Evolutionary conservation across 2,329 filamentous ascomycete genomes (phyloP).

Genomic region (Penicillium sp.): DNA sequence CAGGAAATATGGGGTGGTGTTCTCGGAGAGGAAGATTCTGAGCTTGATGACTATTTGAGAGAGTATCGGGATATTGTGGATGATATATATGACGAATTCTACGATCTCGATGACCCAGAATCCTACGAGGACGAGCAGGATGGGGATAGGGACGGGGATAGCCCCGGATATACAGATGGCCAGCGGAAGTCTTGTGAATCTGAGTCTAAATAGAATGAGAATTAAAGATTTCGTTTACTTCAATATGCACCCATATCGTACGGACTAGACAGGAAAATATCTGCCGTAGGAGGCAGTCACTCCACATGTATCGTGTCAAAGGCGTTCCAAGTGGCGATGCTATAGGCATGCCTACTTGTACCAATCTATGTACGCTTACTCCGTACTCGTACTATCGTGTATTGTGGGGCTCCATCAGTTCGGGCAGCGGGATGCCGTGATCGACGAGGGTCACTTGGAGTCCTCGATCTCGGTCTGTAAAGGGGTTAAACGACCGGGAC

Average conservation of each 20-base stretch:
- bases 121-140: neutral
- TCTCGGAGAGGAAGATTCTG: neutral
- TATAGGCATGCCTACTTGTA: too few relatives aligned
- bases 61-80: neutral
- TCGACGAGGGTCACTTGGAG: too few relatives aligned
- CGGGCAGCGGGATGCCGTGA: too few relatives aligned
- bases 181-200: neutral
- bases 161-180: neutral
- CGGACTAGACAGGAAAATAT: too few relatives aligned
- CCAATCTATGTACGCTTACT: too few relatives aligned
- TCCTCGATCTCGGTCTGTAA: too few relatives aligned
- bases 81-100: neutral
- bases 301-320: too few relatives aligned
- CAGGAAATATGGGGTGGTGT: neutral
- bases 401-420: too few relatives aligned
- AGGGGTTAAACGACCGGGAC: too few relatives aligned
- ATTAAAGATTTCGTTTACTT: neutral
- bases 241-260: neutral
- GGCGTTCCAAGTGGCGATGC: too few relatives aligned
- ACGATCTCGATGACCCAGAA: neutral
- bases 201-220: neutral
- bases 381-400: too few relatives aligned
- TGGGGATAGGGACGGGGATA: neutral
- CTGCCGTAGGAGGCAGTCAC: too few relatives aligned
- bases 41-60: neutral